Percentiles rank a stretch among this genome's conserved stretches.
These are phyloP conservation scores for Porcisia deanei DNA, from an alignment of 208 protist genomes.

Conservation along the genomic window DNA sequence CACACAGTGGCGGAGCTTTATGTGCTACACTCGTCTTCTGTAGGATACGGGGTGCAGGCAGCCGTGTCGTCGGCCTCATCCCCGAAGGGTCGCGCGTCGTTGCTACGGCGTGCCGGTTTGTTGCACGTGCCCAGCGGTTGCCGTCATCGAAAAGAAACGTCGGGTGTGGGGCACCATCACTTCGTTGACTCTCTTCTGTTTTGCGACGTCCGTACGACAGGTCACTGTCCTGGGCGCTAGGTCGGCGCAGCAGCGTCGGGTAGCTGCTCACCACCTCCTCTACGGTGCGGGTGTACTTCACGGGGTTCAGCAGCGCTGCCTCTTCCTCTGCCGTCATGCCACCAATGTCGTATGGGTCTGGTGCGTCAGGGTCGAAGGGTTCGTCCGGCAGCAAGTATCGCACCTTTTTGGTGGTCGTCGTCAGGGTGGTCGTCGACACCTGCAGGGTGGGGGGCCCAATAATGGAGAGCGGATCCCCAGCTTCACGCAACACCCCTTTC, in stretches of 20 bases:
- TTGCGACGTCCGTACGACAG: neutral
- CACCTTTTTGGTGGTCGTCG: constrained; percentile 52
- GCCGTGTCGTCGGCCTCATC: constrained; percentile 4
- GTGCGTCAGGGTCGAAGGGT: constrained; percentile 36
- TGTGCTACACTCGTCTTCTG: neutral
- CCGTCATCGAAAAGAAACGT: constrained; percentile 46
- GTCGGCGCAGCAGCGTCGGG: constrained; percentile 33
- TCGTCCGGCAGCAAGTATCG: constrained; percentile 47
- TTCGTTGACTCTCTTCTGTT: neutral
- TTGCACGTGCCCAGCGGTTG: constrained; percentile 44
- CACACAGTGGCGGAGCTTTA: neutral
- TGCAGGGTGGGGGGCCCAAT: constrained; percentile 23
- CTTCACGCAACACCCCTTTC: constrained; percentile 4
- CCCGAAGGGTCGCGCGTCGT: constrained; percentile 46
- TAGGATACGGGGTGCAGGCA: constrained; percentile 24
- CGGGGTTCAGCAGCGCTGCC: constrained; percentile 45
- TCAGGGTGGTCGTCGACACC: constrained; percentile 66
- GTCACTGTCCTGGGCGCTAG: constrained; percentile 27
- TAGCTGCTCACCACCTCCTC: constrained; percentile 21
- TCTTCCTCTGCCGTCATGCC: constrained; percentile 37
- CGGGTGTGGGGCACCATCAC: constrained; percentile 10
- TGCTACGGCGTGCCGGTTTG: constrained; percentile 37
- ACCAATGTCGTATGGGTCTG: constrained; percentile 34
- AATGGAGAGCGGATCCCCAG: neutral
- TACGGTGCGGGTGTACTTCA: constrained; percentile 30